These are phyloP conservation scores for Chrysanthemum lavandulifolium DNA, from an alignment of 129 eudicot genomes.

Conservation along the genomic window DNA sequence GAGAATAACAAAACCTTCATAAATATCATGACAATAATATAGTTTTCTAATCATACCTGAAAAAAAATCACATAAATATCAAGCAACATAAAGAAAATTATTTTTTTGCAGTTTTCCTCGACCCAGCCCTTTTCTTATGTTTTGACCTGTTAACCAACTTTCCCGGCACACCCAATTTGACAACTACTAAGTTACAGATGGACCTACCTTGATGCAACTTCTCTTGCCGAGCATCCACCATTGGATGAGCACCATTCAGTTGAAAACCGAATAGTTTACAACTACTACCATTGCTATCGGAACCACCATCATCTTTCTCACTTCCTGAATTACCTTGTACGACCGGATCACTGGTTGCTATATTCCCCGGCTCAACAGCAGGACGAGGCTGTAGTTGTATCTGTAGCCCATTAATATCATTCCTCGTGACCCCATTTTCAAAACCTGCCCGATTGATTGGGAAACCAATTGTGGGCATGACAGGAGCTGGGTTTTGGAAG, in stretches of 20 bases:
- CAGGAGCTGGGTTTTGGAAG: slow-evolving; percentile 44
- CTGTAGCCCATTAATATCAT: slow-evolving; percentile 33
- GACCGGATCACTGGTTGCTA: slow-evolving; percentile 21
- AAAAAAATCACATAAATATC: too few species aligned
- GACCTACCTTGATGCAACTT: slow-evolving; percentile 80
- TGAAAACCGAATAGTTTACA: slow-evolving; percentile 77
- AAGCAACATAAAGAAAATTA: too few species aligned
- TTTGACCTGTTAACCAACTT: neutral
- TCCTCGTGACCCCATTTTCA: slow-evolving; percentile 28
- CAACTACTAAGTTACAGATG: neutral
- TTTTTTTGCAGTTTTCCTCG: too few species aligned
- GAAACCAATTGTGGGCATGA: slow-evolving; percentile 32
- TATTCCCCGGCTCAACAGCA: slow-evolving; percentile 38
- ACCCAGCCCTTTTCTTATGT: too few species aligned
- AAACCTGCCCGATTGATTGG: slow-evolving; percentile 37
- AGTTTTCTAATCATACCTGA: too few species aligned
- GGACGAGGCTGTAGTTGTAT: slow-evolving; percentile 25
- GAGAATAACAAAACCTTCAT: too few species aligned
- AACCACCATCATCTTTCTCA: slow-evolving; percentile 37
- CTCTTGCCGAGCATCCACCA: slow-evolving; percentile 57
- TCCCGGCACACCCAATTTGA: neutral
- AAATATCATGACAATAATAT: too few species aligned
- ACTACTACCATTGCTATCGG: slow-evolving; percentile 41
- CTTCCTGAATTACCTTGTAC: slow-evolving; percentile 38
- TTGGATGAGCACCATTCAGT: slow-evolving; percentile 45